Evolutionary conservation across 306 rosid genomes (phyloP), one percentile per base, ranked within the genome.

Genomic region (Albizia julibrissin): DNA sequence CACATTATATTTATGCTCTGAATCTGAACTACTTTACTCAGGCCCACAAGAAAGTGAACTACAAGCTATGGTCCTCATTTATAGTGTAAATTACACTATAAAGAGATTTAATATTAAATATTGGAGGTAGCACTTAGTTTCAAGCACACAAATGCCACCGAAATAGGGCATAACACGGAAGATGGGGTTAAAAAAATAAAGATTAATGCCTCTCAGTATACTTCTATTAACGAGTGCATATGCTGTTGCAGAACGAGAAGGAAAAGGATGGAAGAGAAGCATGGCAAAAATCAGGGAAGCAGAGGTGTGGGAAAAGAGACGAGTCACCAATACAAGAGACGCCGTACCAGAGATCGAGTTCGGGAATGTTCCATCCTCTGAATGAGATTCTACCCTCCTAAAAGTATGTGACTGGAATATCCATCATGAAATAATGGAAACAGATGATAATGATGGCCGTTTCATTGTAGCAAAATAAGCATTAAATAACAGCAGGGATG

Each of bases 321-420:
- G 11, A 21, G 8, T 18, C 24, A 27, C 59, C 65, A 26, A 8
- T 8, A 24, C 72, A 62, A 9, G 81, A 46, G 22, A 67, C 74
- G 81, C 29, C 74, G 62, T 5, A 37, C 50, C 34, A 56, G 69
- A 52, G 49, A 56, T 46, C 74, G 74, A 21, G 40, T 27, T 18
- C 46, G 47, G 29, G 24, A 21, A 16, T 78, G 81, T 47, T 44
- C 24, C 47, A 78, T 78, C 31, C 81, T 66, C 24, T 78, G 59
- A 66, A 34, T 16, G 52, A 12, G 37, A 43, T 47, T 2, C 58
- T 15, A 8, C 58, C 58, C 58, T 43, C 39, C 9, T 24, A 43
- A 44, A 43, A 24, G 33, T 24, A 43, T 4, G 33, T 6, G 19
- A 22, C 24, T 46, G 15, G 27, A 18, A 31, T 29, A 33, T 31